Percentiles rank a stretch among this genome's conserved stretches.
phyloP scores from a whole-genome alignment of 345 rosid species.

The Eucalyptus erythrocorys region DNA sequence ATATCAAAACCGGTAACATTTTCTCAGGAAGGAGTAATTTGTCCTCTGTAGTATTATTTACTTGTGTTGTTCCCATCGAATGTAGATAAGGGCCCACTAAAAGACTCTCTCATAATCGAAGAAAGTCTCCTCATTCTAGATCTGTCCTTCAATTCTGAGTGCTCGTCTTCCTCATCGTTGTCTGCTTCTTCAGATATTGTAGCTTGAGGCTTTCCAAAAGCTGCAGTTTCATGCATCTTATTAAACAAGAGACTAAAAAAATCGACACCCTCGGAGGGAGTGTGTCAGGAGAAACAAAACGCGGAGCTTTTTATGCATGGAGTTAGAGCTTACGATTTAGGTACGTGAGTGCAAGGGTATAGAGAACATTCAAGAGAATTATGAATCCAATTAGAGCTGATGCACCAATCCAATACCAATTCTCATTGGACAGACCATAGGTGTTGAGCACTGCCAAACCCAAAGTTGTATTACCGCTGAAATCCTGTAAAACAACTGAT shows the following conservation, averaged over 20 bases:
- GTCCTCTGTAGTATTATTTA: conserved; percentile 7
- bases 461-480: conserved; percentile 16
- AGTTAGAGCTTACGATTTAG: conserved; percentile 42
- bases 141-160: conserved; percentile 8
- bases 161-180: conserved; percentile 16
- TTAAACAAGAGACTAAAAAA: conserved; percentile 19
- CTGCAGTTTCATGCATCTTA: conserved; percentile 14
- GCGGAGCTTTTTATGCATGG: neutral
- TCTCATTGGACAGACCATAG: conserved; percentile 24
- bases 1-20: neutral
- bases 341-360: conserved; percentile 55
- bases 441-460: conserved; percentile 45
- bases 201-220: conserved; percentile 37
- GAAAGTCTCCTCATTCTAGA: conserved; percentile 13
- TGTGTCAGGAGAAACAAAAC: neutral
- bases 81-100: conserved; percentile 19
- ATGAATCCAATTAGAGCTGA: conserved; percentile 48
- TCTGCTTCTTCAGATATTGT: conserved; percentile 37
- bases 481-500: neutral
- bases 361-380: conserved; percentile 62
- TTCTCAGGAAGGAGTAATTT: neutral
- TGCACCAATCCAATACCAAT: conserved; percentile 84
- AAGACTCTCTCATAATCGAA: conserved; percentile 9
- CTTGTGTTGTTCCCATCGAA: conserved; percentile 33
- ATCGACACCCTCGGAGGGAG: neutral